Conservation (phyloP, 2,329 filamentous ascomycete species). For the Mycogone perniciosa region DNA sequence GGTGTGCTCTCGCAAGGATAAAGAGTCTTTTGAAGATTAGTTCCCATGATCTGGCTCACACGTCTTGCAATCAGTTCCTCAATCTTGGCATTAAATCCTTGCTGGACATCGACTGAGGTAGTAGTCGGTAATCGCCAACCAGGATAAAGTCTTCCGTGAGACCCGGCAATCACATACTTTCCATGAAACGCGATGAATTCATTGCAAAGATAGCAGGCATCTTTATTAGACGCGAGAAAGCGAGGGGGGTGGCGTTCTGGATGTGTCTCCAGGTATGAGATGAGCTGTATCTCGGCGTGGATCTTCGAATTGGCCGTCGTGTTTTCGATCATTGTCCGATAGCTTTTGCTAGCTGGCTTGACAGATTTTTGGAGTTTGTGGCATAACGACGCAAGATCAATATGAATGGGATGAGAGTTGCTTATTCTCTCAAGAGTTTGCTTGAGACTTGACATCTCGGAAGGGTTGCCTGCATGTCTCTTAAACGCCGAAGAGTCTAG, state of each 20-base stretch:
- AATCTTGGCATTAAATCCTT: not conserved
- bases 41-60: not conserved
- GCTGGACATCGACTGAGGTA: not conserved
- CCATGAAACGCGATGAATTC: constrained; percentile 12
- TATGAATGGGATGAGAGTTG: not conserved
- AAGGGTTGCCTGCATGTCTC: not conserved
- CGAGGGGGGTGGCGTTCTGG: constrained; percentile 9
- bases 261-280: constrained; percentile 14
- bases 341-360: not conserved
- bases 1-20: not conserved
- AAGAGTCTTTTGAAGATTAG: not conserved
- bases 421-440: not conserved
- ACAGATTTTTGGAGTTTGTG: not conserved
- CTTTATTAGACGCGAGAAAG: constrained; percentile 18
- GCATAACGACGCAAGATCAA: not conserved
- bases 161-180: constrained; percentile 9
- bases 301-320: constrained; percentile 7
- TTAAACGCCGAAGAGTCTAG: not conserved
- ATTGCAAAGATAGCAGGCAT: constrained; percentile 19
- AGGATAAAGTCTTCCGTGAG: constrained; percentile 18
- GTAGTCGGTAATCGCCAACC: constrained; percentile 9
- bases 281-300: constrained; percentile 20
- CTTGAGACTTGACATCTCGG: not conserved
- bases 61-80: not conserved
- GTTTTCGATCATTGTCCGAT: not conserved